Percentiles rank a stretch among this genome's conserved stretches.
Conservation (phyloP, 2,329 filamentous ascomycete genomes). For the Colletotrichum navitas region DNA sequence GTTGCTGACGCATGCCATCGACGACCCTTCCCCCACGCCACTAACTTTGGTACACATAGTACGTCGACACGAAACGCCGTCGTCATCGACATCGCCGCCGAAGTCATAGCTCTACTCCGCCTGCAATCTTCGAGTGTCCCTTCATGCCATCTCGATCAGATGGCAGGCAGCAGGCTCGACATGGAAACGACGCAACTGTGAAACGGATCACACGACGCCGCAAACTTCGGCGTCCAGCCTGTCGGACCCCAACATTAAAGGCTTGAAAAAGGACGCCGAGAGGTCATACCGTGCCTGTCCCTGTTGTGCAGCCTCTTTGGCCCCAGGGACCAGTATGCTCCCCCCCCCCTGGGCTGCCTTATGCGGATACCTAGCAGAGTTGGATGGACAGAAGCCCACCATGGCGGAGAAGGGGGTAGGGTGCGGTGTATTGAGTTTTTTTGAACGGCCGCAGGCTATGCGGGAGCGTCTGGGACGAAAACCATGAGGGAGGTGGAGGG, state of each 20-base stretch:
- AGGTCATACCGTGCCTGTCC: not conserved
- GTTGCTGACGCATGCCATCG: not conserved
- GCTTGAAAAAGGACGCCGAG: not conserved
- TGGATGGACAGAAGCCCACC: not conserved
- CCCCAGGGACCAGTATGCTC: not conserved
- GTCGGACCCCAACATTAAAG: not conserved
- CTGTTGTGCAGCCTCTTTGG: not conserved
- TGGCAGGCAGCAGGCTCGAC: slow-evolving; percentile 9
- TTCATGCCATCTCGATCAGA: slow-evolving; percentile 4
- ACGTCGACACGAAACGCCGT: slow-evolving; percentile 2
- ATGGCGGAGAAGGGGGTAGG: not conserved
- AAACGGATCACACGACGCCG: not conserved
- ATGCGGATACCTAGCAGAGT: not conserved
- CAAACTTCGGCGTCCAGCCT: not conserved
- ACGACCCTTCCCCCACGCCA: not conserved
- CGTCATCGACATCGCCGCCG: not conserved
- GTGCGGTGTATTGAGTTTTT: not conserved
- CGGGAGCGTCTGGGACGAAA: slow-evolving; percentile 4
- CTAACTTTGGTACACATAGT: not conserved
- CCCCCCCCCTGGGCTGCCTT: not conserved
- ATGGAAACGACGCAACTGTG: not conserved
- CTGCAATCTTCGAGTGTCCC: not conserved
- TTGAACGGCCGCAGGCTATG: not conserved
- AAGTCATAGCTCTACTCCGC: not conserved
- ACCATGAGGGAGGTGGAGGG: slow-evolving; percentile 12